Evolutionary conservation across 768 basidiomycete species (phyloP).

Genomic region (Sporobolomyces roseus): DNA sequence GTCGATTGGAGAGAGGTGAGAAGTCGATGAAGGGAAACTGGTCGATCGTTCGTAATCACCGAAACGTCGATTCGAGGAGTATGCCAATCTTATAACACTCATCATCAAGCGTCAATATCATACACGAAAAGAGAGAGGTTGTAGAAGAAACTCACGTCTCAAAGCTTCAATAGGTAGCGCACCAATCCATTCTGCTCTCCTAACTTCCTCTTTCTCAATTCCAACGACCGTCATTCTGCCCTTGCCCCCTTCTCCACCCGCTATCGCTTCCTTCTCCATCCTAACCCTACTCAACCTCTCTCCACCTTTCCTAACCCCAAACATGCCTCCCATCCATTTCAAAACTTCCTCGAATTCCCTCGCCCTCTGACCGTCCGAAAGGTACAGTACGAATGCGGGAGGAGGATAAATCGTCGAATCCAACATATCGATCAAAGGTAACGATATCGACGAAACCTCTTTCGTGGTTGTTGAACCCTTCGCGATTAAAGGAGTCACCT

Average conservation of each 20-base stretch:
- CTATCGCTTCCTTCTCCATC: conserved; percentile 20
- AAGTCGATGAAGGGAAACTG: conserved; percentile 65
- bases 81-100: conserved; percentile 63
- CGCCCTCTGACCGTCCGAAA: conserved; percentile 23
- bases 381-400: conserved; percentile 26
- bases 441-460: conserved; percentile 20
- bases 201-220: conserved; percentile 51
- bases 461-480: background rate
- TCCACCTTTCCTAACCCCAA: conserved; percentile 21
- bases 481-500: conserved; percentile 17
- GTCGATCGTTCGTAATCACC: conserved; percentile 73
- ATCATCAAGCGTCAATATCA: conserved; percentile 8
- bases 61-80: conserved; percentile 64
- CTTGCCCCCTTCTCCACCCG: background rate
- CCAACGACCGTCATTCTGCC: conserved; percentile 20
- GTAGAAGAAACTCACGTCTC: conserved; percentile 53
- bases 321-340: conserved; percentile 26
- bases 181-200: conserved; percentile 61
- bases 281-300: conserved; percentile 8
- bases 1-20: conserved; percentile 60
- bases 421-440: conserved; percentile 30
- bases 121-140: background rate
- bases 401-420: conserved; percentile 1
- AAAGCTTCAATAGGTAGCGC: conserved; percentile 60
- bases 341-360: conserved; percentile 37